A percentile compares a stretch with the other conserved stretches of the same genome.
Conservation (phyloP, 2,329 filamentous ascomycete genomes). For the Aspergillus bombycis region DNA sequence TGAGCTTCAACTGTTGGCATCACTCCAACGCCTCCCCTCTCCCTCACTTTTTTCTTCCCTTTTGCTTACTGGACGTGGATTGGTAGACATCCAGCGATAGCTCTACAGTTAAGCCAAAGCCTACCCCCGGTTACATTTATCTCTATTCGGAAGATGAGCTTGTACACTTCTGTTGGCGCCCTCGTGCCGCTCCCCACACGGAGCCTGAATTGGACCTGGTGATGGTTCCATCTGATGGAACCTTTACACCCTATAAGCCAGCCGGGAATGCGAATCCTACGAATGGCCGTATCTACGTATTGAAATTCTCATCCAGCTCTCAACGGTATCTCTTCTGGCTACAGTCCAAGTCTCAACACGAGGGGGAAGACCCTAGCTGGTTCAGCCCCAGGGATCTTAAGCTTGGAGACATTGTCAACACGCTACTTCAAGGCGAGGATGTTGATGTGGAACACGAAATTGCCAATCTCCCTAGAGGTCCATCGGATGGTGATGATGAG, state of each 20-base stretch:
- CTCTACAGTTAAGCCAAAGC: conserved; percentile 72
- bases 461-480: conserved; percentile 58
- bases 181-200: conserved; percentile 70
- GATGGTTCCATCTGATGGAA: conserved; percentile 88
- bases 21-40: too few species aligned
- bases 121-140: conserved; percentile 83
- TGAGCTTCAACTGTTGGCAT: conserved; percentile 1
- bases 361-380: conserved; percentile 70
- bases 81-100: conserved; percentile 59
- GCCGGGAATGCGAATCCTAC: conserved; percentile 65
- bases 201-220: conserved; percentile 84
- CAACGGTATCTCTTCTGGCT: conserved; percentile 95
- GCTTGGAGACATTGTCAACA: conserved; percentile 84
- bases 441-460: conserved; percentile 78
- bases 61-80: conserved; percentile 14
- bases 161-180: conserved; percentile 96
- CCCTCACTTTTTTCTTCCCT: not conserved
- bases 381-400: conserved; percentile 85
- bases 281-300: conserved; percentile 86
- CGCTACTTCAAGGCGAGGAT: conserved; percentile 83
- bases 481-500: conserved; percentile 65
- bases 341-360: conserved; percentile 82
- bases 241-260: conserved; percentile 79
- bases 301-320: conserved; percentile 92
- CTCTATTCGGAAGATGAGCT: conserved; percentile 93